phyloP scores from a whole-genome alignment of 176 grass and related monocot species.

The Musa beccarii region DNA sequence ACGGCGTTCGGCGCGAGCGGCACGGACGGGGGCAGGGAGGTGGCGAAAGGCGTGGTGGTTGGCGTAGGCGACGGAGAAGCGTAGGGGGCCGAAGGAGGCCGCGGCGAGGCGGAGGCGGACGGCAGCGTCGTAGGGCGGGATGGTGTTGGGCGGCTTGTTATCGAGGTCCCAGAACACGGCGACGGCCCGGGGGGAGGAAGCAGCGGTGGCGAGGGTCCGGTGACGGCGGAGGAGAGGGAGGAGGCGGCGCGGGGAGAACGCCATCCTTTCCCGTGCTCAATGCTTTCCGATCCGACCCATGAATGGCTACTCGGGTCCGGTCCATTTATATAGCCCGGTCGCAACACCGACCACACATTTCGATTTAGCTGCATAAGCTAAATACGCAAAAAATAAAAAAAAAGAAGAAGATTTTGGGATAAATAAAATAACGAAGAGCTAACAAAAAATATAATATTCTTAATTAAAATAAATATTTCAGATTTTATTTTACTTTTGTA shows the following conservation, averaged over 20 bases:
- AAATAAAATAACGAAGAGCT: too few relatives aligned
- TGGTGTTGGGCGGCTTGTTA: conserved; percentile 33
- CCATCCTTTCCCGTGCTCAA: not conserved
- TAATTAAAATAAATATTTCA: too few relatives aligned
- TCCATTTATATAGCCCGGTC: not conserved
- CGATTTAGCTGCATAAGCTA: too few relatives aligned
- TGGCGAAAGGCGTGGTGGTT: conserved; percentile 27
- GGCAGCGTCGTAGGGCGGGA: conserved; percentile 42
- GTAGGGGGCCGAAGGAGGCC: conserved; percentile 33
- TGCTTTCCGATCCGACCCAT: not conserved
- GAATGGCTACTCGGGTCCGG: not conserved
- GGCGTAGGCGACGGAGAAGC: conserved; percentile 39
- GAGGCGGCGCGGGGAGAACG: not conserved
- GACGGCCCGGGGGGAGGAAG: conserved; percentile 22
- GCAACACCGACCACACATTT: not conserved
- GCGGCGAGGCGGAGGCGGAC: conserved; percentile 49
- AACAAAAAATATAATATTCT: too few relatives aligned
- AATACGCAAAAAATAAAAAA: too few relatives aligned
- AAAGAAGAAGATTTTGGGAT: too few relatives aligned
- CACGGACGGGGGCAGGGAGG: conserved; percentile 8
- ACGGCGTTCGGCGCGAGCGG: not conserved
- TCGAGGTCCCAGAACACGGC: conserved; percentile 57
- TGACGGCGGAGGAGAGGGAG: not conserved
- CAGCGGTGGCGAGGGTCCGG: not conserved
- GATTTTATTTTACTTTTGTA: too few relatives aligned